A percentile compares a stretch with the other conserved stretches of the same genome.
Conservation (phyloP, 805 yeast genomes). For the Ascoidea asiatica region DNA sequence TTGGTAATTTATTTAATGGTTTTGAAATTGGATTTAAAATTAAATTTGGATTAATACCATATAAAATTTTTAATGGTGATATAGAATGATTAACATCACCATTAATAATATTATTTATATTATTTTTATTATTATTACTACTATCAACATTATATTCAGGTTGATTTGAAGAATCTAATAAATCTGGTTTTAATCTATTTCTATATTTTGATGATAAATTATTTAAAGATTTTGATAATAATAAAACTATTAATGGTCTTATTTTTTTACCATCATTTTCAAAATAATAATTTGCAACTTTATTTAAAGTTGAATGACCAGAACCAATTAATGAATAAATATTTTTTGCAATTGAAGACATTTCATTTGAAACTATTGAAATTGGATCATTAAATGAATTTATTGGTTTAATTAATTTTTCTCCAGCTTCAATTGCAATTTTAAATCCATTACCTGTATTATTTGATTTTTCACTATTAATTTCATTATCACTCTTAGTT, state of each 20-base stretch:
- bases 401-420: constrained; percentile 57
- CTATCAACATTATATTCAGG: constrained; percentile 42
- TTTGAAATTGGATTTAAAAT: constrained; percentile 72
- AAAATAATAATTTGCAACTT: constrained; percentile 89
- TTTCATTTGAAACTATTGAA: constrained; percentile 81
- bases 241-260: constrained; percentile 77
- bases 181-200: constrained; percentile 48
- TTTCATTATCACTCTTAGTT: too few relatives aligned
- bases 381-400: constrained; percentile 64
- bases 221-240: constrained; percentile 70
- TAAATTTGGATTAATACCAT: constrained; percentile 81
- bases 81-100: constrained; percentile 42
- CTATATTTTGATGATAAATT: constrained; percentile 61
- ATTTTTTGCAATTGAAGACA: constrained; percentile 78
- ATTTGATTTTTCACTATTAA: too few relatives aligned
- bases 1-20: constrained; percentile 64
- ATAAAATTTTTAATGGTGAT: constrained; percentile 70
- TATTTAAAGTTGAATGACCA: constrained; percentile 84
- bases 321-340: constrained; percentile 81
- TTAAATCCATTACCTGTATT: too few relatives aligned
- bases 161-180: constrained; percentile 52
- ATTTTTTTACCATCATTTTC: constrained; percentile 95
- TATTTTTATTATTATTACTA: constrained; percentile 34
- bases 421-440: constrained; percentile 62
- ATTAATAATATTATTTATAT: constrained; percentile 29